Evolutionary conservation across 768 basidiomycete genomes (phyloP), one percentile per base, ranked within the genome.

Genomic region (Naematelia aurantialba): DNA sequence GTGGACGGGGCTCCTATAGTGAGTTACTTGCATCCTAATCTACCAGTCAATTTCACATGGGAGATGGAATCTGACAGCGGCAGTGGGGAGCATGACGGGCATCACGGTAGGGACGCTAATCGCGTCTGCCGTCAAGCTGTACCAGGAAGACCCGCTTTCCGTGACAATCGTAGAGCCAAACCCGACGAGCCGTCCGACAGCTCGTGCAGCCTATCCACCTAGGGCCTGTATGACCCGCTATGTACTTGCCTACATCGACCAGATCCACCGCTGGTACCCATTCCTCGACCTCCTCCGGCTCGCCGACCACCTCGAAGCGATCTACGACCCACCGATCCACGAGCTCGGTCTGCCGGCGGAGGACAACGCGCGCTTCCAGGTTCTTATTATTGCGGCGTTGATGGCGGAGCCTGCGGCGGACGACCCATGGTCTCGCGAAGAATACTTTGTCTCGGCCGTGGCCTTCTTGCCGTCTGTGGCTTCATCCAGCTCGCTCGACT

Each of bases 261-360:
- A 24, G 5, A 45, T 52, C 10, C 57, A 58, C 29, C 25, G 49
- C 24, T 58, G 57, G 57, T 58, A 58, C 30, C 57, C 57, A 21
- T 52, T 50, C 34, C 34, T 58, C 26, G 50, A 50, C 34, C 48
- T 52, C 8, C 17, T 22, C 21, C 13, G 29, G 8, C 31, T 58
- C 22, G 57, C 49, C 17, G 24, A 27, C 17, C n/a, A 51, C 27
- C 31, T 58, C 11, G 22, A 13, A 5, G 4, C 48, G 10, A 17
- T 58, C 31, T 55, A 55, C 44, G 54, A 55, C 19, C 34, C 21
- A 19, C 19, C 13, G 10, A 45, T 24, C 31, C 27, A 29, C 24
- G n/a, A n/a, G n/a, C n/a, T n/a, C n/a, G n/a, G n/a, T n/a, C n/a
- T 39, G 17, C 34, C 34, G 17, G 17, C 27, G 21, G 44, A 46